Conservation (phyloP, 768 basidiomycete genomes). For the Royoungia palumana region DNA sequence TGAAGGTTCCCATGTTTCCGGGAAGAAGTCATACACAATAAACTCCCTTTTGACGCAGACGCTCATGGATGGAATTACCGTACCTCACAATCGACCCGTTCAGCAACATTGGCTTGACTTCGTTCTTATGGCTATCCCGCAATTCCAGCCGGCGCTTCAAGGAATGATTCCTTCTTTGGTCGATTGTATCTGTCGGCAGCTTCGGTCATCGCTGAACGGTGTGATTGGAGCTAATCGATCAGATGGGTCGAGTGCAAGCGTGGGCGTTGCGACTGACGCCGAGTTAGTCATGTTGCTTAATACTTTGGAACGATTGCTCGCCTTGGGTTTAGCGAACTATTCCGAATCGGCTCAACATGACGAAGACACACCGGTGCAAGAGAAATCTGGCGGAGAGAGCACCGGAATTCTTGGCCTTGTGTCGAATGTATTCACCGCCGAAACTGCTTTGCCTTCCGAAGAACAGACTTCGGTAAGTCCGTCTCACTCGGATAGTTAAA, state of each 20-base stretch:
- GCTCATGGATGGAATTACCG: slow-evolving; percentile 75
- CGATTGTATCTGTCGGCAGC: slow-evolving; percentile 74
- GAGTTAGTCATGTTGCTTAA: slow-evolving; percentile 84
- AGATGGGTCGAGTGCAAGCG: slow-evolving; percentile 41
- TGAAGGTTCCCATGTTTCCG: slow-evolving; percentile 33
- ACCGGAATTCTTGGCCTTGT: slow-evolving; percentile 84
- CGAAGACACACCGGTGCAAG: slow-evolving; percentile 51
- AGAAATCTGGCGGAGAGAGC: slow-evolving; percentile 51
- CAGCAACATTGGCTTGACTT: slow-evolving; percentile 98
- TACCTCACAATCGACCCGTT: slow-evolving; percentile 67
- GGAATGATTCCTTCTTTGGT: slow-evolving; percentile 68
- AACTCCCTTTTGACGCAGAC: slow-evolving; percentile 76
- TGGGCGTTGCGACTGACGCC: slow-evolving; percentile 62
- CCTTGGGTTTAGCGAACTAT: slow-evolving; percentile 64
- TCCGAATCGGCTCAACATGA: slow-evolving; percentile 48
- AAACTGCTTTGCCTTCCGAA: slow-evolving; percentile 47
- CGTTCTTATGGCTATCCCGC: slow-evolving; percentile 84
- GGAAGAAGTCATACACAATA: slow-evolving; percentile 43
- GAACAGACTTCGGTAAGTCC: slow-evolving; percentile 57
- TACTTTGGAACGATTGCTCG: slow-evolving; percentile 76
- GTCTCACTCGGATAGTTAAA: not conserved
- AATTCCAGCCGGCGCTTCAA: slow-evolving; percentile 72
- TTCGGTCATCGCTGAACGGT: slow-evolving; percentile 56
- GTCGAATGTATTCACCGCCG: slow-evolving; percentile 85
- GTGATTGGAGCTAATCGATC: slow-evolving; percentile 42